Evolutionary conservation across 805 yeast genomes (phyloP).

Genomic region (Kazachstania viticola): DNA sequence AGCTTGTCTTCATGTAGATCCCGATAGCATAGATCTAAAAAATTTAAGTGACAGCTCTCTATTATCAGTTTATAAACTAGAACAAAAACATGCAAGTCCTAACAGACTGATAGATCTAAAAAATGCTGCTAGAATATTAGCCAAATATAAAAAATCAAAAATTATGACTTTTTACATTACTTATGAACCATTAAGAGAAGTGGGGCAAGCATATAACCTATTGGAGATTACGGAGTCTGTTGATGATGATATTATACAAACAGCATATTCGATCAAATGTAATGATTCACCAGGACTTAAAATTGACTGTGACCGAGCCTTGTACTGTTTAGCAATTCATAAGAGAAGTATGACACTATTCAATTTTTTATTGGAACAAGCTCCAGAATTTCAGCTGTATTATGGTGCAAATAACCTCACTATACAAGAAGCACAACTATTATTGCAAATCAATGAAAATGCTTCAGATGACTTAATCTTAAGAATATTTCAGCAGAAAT

Average conservation of each 20-base stretch:
- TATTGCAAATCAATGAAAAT: constrained; percentile 37
- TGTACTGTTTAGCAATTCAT: constrained; percentile 47
- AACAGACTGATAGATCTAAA: constrained; percentile 24
- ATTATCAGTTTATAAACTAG: constrained; percentile 26
- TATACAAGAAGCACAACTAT: constrained; percentile 34
- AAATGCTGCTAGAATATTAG: constrained; percentile 31
- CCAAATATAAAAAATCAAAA: constrained; percentile 29
- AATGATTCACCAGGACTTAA: constrained; percentile 38
- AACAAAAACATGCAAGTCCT: constrained; percentile 8
- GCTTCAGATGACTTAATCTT: constrained; percentile 42
- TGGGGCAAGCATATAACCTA: constrained; percentile 41
- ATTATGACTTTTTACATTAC: constrained; percentile 29
- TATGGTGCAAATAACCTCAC: constrained; percentile 18
- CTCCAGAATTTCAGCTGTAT: constrained; percentile 19
- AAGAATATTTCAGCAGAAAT: constrained; percentile 23
- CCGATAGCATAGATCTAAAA: constrained; percentile 11
- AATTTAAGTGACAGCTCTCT: constrained; percentile 21
- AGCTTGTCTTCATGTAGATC: constrained; percentile 25
- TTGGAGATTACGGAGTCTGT: constrained; percentile 41
- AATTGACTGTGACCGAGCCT: constrained; percentile 38
- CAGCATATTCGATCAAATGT: constrained; percentile 58
- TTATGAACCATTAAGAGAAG: constrained; percentile 32
- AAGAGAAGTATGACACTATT: constrained; percentile 48
- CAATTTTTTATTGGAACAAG: constrained; percentile 36
- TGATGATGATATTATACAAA: constrained; percentile 60